Percentiles rank a stretch among this genome's conserved stretches.
Conservation (phyloP, 768 basidiomycete species). For the Stropharia rugosoannulata region DNA sequence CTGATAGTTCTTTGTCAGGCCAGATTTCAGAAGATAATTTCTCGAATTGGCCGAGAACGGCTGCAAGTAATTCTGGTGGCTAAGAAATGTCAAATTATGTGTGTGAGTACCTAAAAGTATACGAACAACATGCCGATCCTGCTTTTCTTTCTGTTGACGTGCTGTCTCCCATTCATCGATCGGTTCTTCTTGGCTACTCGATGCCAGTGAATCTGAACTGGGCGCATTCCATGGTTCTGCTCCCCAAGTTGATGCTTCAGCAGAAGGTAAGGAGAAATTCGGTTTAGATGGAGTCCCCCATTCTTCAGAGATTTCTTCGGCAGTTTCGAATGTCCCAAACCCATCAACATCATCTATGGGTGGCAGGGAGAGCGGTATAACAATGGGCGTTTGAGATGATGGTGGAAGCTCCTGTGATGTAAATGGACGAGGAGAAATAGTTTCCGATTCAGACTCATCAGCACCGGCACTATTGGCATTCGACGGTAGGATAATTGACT, state of each 20-base stretch:
- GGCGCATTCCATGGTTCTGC: conserved; percentile 36
- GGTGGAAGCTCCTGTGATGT: background rate
- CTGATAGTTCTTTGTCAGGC: conserved; percentile 29
- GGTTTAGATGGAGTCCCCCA: conserved; percentile 36
- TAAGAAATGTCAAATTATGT: conserved; percentile 27
- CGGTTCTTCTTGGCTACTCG: conserved; percentile 17
- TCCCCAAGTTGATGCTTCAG: conserved; percentile 37
- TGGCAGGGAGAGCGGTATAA: conserved; percentile 2
- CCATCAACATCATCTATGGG: conserved; percentile 44
- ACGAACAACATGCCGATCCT: conserved; percentile 68
- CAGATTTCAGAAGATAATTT: conserved; percentile 53
- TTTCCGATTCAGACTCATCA: background rate
- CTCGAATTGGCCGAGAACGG: conserved; percentile 53
- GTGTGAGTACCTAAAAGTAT: conserved; percentile 16
- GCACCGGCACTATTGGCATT: background rate
- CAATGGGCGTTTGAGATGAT: background rate
- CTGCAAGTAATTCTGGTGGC: conserved; percentile 69
- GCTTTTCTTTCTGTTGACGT: conserved; percentile 52
- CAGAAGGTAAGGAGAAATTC: conserved; percentile 18
- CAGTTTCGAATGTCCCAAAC: conserved; percentile 62
- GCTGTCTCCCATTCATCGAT: conserved; percentile 72
- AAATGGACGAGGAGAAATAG: background rate
- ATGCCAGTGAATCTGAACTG: conserved; percentile 16
- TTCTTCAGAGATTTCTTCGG: conserved; percentile 27
- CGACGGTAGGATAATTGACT: background rate